These are phyloP conservation scores for Trichoderma afroharzianum DNA, from an alignment of 2,329 filamentous ascomycete genomes.

Conservation along the genomic window DNA sequence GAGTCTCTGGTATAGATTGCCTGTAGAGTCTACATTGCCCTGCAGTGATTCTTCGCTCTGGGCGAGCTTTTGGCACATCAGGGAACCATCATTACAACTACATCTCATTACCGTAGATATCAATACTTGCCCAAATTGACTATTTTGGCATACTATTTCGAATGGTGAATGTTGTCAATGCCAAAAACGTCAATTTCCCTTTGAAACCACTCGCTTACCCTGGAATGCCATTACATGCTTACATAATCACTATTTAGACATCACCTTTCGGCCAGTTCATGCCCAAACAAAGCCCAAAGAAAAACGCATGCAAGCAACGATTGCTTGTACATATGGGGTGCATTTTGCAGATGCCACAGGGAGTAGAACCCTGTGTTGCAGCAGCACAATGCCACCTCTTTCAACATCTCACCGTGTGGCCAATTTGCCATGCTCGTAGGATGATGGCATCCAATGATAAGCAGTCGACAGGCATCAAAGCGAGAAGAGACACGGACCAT, in stretches of 20 bases:
- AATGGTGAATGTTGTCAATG: neutral
- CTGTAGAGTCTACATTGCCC: accelerated
- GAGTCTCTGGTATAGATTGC: neutral
- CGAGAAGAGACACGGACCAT: neutral
- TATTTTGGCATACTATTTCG: neutral
- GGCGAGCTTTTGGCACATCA: neutral
- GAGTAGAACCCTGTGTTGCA: neutral
- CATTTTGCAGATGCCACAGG: neutral
- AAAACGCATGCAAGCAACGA: neutral
- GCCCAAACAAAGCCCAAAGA: neutral
- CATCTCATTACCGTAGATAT: neutral
- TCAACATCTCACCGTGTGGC: neutral
- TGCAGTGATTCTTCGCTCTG: neutral
- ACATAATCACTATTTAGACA: neutral
- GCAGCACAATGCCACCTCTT: neutral
- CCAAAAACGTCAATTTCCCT: neutral
- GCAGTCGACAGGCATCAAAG: neutral
- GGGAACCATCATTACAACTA: neutral
- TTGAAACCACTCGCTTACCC: neutral
- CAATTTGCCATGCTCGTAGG: neutral
- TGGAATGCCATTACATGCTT: neutral
- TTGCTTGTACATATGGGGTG: neutral
- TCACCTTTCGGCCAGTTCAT: neutral
- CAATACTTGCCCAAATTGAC: neutral
- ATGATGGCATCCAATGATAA: neutral